phyloP scores from a whole-genome alignment of 768 basidiomycete genomes.

The Agaricus sinodeliciosus region DNA sequence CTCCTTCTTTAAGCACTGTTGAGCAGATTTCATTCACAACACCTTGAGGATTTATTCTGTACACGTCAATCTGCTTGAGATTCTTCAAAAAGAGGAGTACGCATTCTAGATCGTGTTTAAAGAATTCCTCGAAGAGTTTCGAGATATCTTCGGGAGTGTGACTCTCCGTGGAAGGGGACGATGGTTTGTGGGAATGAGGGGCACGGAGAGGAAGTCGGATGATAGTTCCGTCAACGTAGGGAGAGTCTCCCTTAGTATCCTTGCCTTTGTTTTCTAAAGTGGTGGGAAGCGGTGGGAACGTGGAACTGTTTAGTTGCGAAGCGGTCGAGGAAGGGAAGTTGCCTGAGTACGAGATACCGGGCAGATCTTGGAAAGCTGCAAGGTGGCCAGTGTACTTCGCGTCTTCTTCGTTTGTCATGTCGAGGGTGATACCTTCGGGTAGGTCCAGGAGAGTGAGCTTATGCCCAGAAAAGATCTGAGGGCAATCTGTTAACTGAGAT shows the following conservation, averaged over 20 bases:
- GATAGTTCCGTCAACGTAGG: slow-evolving; percentile 29
- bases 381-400: background rate
- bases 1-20: background rate
- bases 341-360: background rate
- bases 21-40: background rate
- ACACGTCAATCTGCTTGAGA: slow-evolving; percentile 30
- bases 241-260: background rate
- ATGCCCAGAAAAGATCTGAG: slow-evolving; percentile 37
- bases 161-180: slow-evolving; percentile 12
- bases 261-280: slow-evolving; percentile 10
- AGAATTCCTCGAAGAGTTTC: slow-evolving; percentile 32
- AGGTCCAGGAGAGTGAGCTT: slow-evolving; percentile 37
- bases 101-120: slow-evolving; percentile 29
- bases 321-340: background rate
- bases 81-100: slow-evolving; percentile 36
- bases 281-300: slow-evolving; percentile 12
- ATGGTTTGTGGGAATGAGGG: slow-evolving; percentile 24
- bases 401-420: slow-evolving; percentile 3
- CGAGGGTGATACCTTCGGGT: slow-evolving; percentile 23
- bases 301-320: background rate
- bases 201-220: slow-evolving; percentile 40
- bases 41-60: slow-evolving; percentile 26
- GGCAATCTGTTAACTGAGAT: slow-evolving; percentile 37
- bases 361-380: slow-evolving; percentile 1
- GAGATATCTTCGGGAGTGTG: slow-evolving; percentile 24